Base-by-base conservation (phyloP, 257 asterid genomes). In the Solanum medicagineum region DNA sequence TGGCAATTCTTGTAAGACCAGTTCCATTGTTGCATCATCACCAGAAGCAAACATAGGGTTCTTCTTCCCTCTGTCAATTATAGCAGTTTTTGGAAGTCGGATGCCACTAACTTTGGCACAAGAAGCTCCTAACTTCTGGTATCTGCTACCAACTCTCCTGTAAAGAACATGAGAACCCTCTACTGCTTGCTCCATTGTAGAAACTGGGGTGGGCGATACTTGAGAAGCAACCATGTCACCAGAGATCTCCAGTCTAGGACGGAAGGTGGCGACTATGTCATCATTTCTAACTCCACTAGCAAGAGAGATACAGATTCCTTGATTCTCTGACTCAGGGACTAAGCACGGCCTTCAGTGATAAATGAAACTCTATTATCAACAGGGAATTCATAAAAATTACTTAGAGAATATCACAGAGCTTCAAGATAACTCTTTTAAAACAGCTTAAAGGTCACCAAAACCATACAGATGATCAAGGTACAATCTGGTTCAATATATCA, bases 291-390 rank as follows among this genome's bases (percentile, higher is more conserved):
- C 83, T 86, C 93, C 90, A 83, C 86, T 92, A 85, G 99, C 94
- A 75, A 94, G 95, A 84, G 99, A 94, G 84, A 97, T 93, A 85
- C 99, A 97, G 84, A 95, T 95, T 79, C 99, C 99, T 86, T 92
- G 93, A 83, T 85, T 88, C 66, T 90, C 92, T 65, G 98, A 93
- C 89, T 90, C 95, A 42, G 97, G 94, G 79, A 96, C 80, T 84
- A 93, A 84, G 84, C 32, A 75, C n/a, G 94, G 91, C 96, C 98
- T 96, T 56, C 85, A 85, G 84, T 59, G 53, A 81, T 74, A 81
- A 86, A 85, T 15, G 42, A 51, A 19, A 83, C 62, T 77, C 63
- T 51, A 26, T 77, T 49, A 77, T 77, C 5, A 77, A 24, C 63
- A 77, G 24, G 63, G 63, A 77, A 51, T 77, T 77, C 63, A 20